Conservation (phyloP, 2,329 filamentous ascomycete genomes). For the Coleophoma cylindrospora region DNA sequence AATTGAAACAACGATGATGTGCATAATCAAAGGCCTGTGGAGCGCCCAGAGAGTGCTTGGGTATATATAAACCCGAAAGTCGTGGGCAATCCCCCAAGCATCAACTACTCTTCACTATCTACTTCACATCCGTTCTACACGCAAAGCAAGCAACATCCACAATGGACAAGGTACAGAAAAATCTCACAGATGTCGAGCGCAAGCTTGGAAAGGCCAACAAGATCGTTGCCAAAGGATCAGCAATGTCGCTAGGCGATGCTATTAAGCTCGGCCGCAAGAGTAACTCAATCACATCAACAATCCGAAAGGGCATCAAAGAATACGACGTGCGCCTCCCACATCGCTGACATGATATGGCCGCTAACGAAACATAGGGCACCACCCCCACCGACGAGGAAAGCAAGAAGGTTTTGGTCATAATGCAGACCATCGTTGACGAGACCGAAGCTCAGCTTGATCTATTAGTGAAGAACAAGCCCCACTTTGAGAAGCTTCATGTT, state of each 20-base stretch:
- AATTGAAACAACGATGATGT: too few relatives aligned
- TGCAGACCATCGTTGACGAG: constrained; percentile 17
- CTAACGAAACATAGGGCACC: constrained; percentile 4
- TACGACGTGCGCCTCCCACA: constrained; percentile 16
- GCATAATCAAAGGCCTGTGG: too few relatives aligned
- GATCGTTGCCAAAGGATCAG: constrained; percentile 19
- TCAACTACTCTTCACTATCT: too few relatives aligned
- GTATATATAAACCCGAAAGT: too few relatives aligned
- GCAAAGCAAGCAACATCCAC: neutral
- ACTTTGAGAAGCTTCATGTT: constrained; percentile 10
- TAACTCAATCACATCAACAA: constrained; percentile 21
- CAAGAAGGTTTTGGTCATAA: constrained; percentile 15
- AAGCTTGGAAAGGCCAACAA: constrained; percentile 19
- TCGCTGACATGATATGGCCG: neutral
- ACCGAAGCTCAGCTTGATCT: constrained; percentile 19
- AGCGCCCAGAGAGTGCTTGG: too few relatives aligned
- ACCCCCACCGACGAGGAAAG: constrained; percentile 14
- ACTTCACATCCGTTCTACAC: too few relatives aligned
- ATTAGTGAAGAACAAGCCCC: constrained; percentile 13
- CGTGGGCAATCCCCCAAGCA: too few relatives aligned
- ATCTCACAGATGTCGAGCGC: constrained; percentile 20
- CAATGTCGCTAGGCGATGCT: constrained; percentile 17
- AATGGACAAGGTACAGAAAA: constrained; percentile 18
- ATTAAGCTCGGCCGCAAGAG: constrained; percentile 24
- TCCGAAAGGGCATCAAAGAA: constrained; percentile 21